Conservation (phyloP, 2,329 filamentous ascomycete species). For the Aspergillus vadensis region DNA sequence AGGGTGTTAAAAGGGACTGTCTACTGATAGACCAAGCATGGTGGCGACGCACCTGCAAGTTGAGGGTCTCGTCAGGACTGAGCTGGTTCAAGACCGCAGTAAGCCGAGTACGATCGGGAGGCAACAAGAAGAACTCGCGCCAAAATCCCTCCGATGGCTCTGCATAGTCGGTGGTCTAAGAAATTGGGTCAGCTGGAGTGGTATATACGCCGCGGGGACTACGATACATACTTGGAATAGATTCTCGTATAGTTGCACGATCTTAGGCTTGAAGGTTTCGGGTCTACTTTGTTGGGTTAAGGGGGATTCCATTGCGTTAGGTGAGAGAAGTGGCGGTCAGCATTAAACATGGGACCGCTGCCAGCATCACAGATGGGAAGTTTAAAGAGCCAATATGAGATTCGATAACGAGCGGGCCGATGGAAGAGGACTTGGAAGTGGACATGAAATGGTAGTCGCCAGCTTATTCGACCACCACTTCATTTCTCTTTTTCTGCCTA, state of each 20-base stretch:
- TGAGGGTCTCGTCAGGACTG: slow-evolving; percentile 72
- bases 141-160: slow-evolving; percentile 89
- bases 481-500: slow-evolving; percentile 16
- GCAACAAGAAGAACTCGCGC: slow-evolving; percentile 90
- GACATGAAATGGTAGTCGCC: slow-evolving; percentile 4
- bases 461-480: slow-evolving; percentile 10
- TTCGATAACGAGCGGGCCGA: not conserved
- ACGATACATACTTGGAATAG: slow-evolving; percentile 64
- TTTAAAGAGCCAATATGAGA: not conserved
- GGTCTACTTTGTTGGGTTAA: slow-evolving; percentile 90
- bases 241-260: slow-evolving; percentile 83
- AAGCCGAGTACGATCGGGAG: slow-evolving; percentile 72
- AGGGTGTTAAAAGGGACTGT: slow-evolving; percentile 18
- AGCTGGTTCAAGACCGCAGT: slow-evolving; percentile 69
- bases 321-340: slow-evolving; percentile 21
- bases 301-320: slow-evolving; percentile 77
- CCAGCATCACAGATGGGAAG: slow-evolving; percentile 20
- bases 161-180: slow-evolving; percentile 64
- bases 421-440: not conserved
- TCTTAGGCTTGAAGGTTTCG: slow-evolving; percentile 90
- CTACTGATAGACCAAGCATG: not conserved
- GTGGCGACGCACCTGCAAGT: slow-evolving; percentile 59
- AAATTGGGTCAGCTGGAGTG: slow-evolving; percentile 17
- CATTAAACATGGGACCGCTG: slow-evolving; percentile 19
- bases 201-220: not conserved